Evolutionary conservation across 352 stramenopile species (phyloP).

Genomic region (Elongisporangium senticosum): DNA sequence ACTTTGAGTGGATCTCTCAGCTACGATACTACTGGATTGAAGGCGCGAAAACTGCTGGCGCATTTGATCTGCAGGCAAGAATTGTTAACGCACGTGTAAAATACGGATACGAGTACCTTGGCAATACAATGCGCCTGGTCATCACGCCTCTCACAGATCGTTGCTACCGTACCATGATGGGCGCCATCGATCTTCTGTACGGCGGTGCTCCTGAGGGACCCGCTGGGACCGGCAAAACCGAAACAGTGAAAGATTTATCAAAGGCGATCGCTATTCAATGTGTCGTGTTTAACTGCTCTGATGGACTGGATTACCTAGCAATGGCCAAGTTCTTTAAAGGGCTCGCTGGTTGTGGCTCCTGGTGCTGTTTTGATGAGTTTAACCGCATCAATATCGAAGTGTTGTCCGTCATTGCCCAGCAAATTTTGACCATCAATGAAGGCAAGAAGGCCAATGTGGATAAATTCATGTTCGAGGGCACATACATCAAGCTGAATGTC

Average conservation of each 20-base stretch:
- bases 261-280: constrained; percentile 94
- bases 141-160: constrained; percentile 94
- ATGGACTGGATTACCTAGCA: constrained; percentile 89
- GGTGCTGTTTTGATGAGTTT: constrained; percentile 95
- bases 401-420: constrained; percentile 92
- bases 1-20: constrained; percentile 94
- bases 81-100: constrained; percentile 87
- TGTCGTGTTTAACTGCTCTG: constrained; percentile 94
- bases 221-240: constrained; percentile 93
- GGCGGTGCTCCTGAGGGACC: constrained; percentile 90
- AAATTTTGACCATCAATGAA: constrained; percentile 92
- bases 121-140: constrained; percentile 91
- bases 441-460: constrained; percentile 87
- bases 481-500: constrained; percentile 88
- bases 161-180: constrained; percentile 94
- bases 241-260: constrained; percentile 93
- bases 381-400: constrained; percentile 96
- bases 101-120: constrained; percentile 91
- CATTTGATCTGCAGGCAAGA: constrained; percentile 75
- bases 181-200: constrained; percentile 91
- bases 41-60: constrained; percentile 36
- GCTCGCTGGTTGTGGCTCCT: constrained; percentile 87
- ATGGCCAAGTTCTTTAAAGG: constrained; percentile 97
- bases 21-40: constrained; percentile 92
- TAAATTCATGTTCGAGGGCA: constrained; percentile 93